Evolutionary conservation across 352 stramenopile genomes (phyloP), one percentile per base, ranked within the genome.

Genomic region (Phytopythium litorale): DNA sequence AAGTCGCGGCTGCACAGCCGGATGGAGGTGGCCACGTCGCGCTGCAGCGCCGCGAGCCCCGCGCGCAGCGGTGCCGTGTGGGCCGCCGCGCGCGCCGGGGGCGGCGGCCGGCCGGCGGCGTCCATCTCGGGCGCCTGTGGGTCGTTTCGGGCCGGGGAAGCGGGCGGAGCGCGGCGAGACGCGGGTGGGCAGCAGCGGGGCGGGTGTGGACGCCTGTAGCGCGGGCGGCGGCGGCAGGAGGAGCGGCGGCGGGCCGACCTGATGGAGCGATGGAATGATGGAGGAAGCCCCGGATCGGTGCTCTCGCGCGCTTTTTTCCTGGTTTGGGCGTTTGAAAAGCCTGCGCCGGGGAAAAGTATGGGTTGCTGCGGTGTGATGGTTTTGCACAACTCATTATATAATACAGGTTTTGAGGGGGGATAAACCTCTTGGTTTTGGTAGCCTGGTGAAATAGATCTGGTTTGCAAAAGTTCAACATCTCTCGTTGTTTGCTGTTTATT

Each of bases 1-100:
- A 92, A 92, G 68, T 94, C 85, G 54, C 75, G 79, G 49, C 74
- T 72, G 62, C 82, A 94, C 33, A 92, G 70, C 15, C 79, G 76
- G 54, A 94, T 80, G 43, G 82, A 92, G 12, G 73, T 63, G 45
- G 78, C 71, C 53, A 94, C 81, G 64, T 94, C 85, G 53, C 66
- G 71, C 56, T 85, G 81, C 38, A 94, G 78, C 38, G 67, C 61
- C 2, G 33, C 54, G 11, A 94, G 65, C 40, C 72, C 76, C 37
- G 43, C 37, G 38, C 73, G 71, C 43, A 92, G 72, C 49, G 81
- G 75, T 35, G 58, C 33, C 32, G 74, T 48, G 58, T 62, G 60
- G 43, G 23, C 63, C 72, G n/a, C 32, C 30, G 32, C 52, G 19
- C 19, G 18, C 32, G 35, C 18, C 33, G 33, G 33, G 28, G 23